Evolutionary conservation across 306 rosid genomes (phyloP), one percentile per base, ranked within the genome.

Genomic region (Boehmeria nivea): DNA sequence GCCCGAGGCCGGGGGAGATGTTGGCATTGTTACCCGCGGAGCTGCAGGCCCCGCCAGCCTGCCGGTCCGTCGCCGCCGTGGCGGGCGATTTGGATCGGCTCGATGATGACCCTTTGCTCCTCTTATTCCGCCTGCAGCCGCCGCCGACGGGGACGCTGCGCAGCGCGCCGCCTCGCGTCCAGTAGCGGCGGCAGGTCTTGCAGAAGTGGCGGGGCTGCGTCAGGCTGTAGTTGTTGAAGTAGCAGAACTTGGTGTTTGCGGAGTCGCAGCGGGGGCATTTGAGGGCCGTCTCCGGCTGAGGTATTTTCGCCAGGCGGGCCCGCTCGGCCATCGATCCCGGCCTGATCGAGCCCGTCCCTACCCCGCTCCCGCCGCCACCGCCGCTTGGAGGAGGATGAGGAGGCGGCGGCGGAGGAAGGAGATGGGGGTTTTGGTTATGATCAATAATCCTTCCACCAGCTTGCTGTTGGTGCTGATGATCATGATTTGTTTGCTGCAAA

Each of bases 141-240:
- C 97, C 97, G 0, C 95, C 97, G 0, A 90, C 97, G 0, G 97
- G 95, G 2, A 90, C 97, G 6, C 61, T 90, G 12, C 97, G 37
- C 13, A 82, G 68, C 6, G 95, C 80, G 0, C 97, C 97, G 0
- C 95, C 95, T 13, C 88, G 46, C 0, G 97, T 90, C 97, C 97
- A 90, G 72, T 90, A 90, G 72, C 97, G 69, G 55, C 88, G 60
- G 37, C 97, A 86, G 13, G 95, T 72, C 83, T 90, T 90, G 81
- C 97, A 90, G 48, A 90, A 90, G 81, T 90, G 97, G 42, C 95
- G 87, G 1, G 97, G 97, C 72, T 90, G 97, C 2, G 97, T 49
- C 63, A 86, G 94, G 72, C 86, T 90, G 69, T 90, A 89, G 71
- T 89, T 89, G 83, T 89, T 89, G 77, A 73, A 89, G 69, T 89